Evolutionary conservation across 345 rosid species (phyloP).

Genomic region (Iberis pinnata): DNA sequence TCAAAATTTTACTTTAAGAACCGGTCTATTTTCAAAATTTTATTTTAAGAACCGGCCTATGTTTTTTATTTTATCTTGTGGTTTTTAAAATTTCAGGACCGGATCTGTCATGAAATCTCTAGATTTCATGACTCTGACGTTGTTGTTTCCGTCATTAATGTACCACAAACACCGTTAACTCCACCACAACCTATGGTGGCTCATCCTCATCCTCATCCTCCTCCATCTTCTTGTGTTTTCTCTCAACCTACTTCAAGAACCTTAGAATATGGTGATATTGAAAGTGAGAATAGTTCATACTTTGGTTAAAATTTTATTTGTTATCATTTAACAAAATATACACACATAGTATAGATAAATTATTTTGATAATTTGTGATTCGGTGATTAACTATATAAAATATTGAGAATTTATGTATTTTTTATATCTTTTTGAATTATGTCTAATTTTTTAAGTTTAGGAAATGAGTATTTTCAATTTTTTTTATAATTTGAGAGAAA

Average conservation of each 20-base stretch:
- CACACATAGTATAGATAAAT: constrained; percentile 29
- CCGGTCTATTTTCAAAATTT: too few relatives aligned
- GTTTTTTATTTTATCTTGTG: too few relatives aligned
- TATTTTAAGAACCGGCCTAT: too few relatives aligned
- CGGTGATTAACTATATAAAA: constrained; percentile 17
- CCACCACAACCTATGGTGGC: constrained; percentile 37
- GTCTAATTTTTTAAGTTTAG: too few relatives aligned
- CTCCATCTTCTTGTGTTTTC: constrained; percentile 45
- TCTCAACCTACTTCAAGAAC: constrained; percentile 32
- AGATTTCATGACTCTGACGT: constrained; percentile 48
- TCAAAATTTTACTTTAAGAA: too few relatives aligned
- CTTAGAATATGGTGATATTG: constrained; percentile 50
- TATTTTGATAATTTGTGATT: constrained; percentile 25
- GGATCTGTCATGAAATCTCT: constrained; percentile 25
- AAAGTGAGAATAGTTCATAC: constrained; percentile 61
- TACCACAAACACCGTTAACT: constrained; percentile 30
- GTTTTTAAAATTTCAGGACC: too few relatives aligned
- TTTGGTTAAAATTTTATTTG: constrained; percentile 41
- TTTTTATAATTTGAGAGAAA: too few relatives aligned
- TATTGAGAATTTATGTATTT: too few relatives aligned
- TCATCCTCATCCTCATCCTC: constrained; percentile 36
- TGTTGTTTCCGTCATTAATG: constrained; percentile 55
- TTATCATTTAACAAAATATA: constrained; percentile 8
- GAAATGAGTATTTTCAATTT: too few relatives aligned
- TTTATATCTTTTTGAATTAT: too few relatives aligned